phyloP scores from a whole-genome alignment of 78 protist genomes.

The Bigelowiella natans region DNA sequence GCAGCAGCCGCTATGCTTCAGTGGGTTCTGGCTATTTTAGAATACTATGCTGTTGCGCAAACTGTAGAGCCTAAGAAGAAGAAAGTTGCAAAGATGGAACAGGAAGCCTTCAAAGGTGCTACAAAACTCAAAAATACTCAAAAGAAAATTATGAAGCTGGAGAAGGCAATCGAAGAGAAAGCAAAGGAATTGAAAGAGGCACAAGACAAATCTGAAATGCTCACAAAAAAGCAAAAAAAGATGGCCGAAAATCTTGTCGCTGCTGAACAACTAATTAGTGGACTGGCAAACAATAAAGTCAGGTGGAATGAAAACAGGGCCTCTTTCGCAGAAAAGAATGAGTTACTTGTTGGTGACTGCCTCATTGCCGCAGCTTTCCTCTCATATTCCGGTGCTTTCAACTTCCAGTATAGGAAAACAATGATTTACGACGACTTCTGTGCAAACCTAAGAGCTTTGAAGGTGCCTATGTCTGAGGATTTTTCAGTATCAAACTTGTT shows the following conservation, averaged over 20 bases:
- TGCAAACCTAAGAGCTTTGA: constrained; percentile 24
- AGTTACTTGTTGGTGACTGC: constrained; percentile 57
- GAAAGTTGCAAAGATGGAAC: constrained; percentile 18
- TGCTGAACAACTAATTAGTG: constrained; percentile 60
- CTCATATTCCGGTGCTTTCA: constrained; percentile 64
- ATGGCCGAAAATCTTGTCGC: constrained; percentile 55
- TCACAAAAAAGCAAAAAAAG: not conserved
- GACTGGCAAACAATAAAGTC: constrained; percentile 52
- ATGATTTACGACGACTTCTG: constrained; percentile 23
- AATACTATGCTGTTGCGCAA: constrained; percentile 47
- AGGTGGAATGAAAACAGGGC: constrained; percentile 58
- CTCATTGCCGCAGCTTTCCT: constrained; percentile 56
- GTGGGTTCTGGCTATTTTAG: constrained; percentile 63
- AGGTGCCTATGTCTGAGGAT: constrained; percentile 39
- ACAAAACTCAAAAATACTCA: constrained; percentile 12
- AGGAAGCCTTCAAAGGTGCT: constrained; percentile 11
- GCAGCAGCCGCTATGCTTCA: constrained; percentile 57
- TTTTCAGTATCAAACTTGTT: constrained; percentile 38
- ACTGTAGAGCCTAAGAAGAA: constrained; percentile 49
- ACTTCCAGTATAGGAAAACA: constrained; percentile 34
- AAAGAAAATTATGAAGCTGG: constrained; percentile 7
- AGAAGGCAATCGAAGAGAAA: constrained; percentile 1
- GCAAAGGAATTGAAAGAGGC: constrained; percentile 41
- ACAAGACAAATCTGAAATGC: constrained; percentile 24
- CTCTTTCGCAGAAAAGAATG: constrained; percentile 8